Percentiles rank a stretch among this genome's conserved stretches.
These are phyloP conservation scores for Pelargonium australe DNA, from an alignment of 441 rosid species.

Conservation along the genomic window DNA sequence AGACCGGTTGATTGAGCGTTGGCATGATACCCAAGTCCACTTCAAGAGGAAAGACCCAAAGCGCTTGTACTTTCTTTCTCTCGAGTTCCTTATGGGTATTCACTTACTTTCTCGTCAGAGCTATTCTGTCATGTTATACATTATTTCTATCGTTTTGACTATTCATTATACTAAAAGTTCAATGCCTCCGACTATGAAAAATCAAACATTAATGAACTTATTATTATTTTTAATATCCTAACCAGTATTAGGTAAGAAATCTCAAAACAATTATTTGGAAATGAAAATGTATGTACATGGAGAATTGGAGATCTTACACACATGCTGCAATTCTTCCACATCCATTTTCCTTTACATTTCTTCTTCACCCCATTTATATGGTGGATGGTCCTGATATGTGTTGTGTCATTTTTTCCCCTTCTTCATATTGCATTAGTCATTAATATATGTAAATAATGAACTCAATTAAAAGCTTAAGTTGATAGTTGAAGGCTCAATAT, in stretches of 20 bases:
- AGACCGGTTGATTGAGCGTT: slow-evolving; percentile 46
- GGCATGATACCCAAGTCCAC: slow-evolving; percentile 46
- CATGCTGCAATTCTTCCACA: background rate
- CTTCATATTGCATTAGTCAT: too few relatives aligned
- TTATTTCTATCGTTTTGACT: too few relatives aligned
- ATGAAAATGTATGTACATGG: background rate
- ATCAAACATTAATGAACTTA: too few relatives aligned
- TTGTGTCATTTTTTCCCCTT: background rate
- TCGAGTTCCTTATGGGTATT: slow-evolving; percentile 55
- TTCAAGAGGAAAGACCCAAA: slow-evolving; percentile 45
- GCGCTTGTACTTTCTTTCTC: slow-evolving; percentile 46
- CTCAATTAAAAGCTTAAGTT: too few relatives aligned
- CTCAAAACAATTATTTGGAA: background rate
- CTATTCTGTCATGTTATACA: too few relatives aligned
- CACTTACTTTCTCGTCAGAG: too few relatives aligned
- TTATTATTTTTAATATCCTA: too few relatives aligned
- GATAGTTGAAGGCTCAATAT: too few relatives aligned
- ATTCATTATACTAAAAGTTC: too few relatives aligned
- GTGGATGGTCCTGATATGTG: background rate
- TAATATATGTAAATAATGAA: too few relatives aligned
- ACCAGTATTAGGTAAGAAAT: too few relatives aligned
- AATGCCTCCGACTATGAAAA: too few relatives aligned
- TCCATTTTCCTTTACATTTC: background rate
- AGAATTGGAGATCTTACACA: background rate
- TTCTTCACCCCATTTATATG: background rate